These are phyloP conservation scores for Mikania micrantha DNA, from an alignment of 129 eudicot genomes.

Conservation along the genomic window DNA sequence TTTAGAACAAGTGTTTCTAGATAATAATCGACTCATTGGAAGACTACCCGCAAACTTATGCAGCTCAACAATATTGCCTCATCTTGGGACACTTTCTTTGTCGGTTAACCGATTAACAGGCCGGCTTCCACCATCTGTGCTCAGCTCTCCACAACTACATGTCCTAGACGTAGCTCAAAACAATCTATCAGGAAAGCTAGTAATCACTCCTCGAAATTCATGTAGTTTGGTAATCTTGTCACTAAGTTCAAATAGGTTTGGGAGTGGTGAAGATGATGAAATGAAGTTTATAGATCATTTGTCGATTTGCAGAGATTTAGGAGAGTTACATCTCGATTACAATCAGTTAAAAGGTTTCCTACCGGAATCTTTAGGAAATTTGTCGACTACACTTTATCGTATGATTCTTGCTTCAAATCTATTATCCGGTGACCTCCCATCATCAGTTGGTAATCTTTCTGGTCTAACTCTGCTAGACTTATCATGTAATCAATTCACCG, in stretches of 20 bases:
- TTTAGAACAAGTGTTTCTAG: no score
- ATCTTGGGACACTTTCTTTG: no score
- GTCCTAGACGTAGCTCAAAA: constrained; percentile 15
- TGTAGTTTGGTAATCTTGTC: not conserved
- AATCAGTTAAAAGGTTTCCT: constrained; percentile 21
- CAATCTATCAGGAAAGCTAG: constrained; percentile 29
- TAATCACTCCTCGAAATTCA: not conserved
- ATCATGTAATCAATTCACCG: constrained; percentile 13
- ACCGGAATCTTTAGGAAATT: constrained; percentile 24
- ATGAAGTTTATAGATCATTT: constrained; percentile 11
- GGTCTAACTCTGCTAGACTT: constrained; percentile 12
- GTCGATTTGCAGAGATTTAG: constrained; percentile 14
- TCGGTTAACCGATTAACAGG: no score
- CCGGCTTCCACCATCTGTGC: constrained; percentile 13
- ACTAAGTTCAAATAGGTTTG: constrained; percentile 13
- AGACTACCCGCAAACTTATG: no score
- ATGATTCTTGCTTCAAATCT: not conserved
- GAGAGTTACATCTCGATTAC: not conserved
- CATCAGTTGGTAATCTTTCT: constrained; percentile 19
- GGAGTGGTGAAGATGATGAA: constrained; percentile 33
- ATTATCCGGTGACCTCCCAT: constrained; percentile 20
- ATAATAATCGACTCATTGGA: constrained; percentile 12
- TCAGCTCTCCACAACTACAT: constrained; percentile 14
- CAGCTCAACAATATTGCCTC: no score
- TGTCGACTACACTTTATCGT: constrained; percentile 5